Conservation (phyloP, 1,139 yeast genomes). For the Pneumocystis sp. region DNA sequence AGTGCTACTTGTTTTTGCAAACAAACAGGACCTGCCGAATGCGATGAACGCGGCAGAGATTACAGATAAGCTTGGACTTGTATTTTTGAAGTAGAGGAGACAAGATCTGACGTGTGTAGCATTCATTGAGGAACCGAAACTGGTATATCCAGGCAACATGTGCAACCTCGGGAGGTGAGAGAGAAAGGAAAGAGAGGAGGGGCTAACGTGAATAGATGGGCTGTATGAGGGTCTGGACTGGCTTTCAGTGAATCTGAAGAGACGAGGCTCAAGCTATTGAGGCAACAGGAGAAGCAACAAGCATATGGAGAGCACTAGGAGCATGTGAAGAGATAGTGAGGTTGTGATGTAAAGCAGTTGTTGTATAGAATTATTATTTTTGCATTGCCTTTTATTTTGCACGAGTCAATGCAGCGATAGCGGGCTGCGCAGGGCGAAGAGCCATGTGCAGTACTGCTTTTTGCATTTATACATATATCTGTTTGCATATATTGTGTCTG, state of each 20-base stretch:
- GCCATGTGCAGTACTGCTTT: too few species aligned
- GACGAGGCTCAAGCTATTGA: not conserved
- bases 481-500: too few species aligned
- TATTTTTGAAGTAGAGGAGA: constrained; percentile 24
- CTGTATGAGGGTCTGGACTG: constrained; percentile 88
- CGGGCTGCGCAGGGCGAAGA: too few species aligned
- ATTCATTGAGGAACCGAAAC: constrained; percentile 83
- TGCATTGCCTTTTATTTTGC: too few species aligned
- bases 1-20: constrained; percentile 68
- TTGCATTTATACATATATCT: too few species aligned
- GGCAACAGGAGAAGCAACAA: not conserved
- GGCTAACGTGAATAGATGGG: constrained; percentile 29
- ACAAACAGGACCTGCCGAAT: constrained; percentile 78
- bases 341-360: too few species aligned
- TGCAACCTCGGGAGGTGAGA: constrained; percentile 78
- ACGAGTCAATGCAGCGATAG: too few species aligned
- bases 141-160: constrained; percentile 93
- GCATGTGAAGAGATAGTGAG: not conserved
- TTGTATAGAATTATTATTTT: too few species aligned
- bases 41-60: constrained; percentile 87
- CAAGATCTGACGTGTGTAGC: constrained; percentile 69
- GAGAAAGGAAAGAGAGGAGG: not conserved
- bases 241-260: constrained; percentile 28
- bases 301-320: not conserved
- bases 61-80: constrained; percentile 62